Evolutionary conservation across 1,139 yeast species (phyloP), one percentile per base, ranked within the genome.

Genomic region (Yamadazyma diospyri): DNA sequence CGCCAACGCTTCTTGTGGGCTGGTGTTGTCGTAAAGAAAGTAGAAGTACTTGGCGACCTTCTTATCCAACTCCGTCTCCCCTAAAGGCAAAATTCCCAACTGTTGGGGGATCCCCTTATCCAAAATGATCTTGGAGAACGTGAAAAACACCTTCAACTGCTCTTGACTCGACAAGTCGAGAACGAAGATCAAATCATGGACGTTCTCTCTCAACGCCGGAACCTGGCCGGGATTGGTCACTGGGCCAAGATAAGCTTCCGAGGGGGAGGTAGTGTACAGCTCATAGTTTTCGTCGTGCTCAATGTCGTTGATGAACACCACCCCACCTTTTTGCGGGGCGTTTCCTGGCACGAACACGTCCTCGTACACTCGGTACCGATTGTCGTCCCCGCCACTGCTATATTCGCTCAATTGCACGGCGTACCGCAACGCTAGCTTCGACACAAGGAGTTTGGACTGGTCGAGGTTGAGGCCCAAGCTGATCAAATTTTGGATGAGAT

Each of bases 241-340:
- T 2, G 39, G 32, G 1, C 53, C 56, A 20, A 61, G 42, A 59
- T 59, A 59, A 50, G 78, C 39, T 29, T 61, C 69, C 4, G 56
- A 43, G 17, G 78, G 57, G 38, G 78, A 67, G 1, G 56, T 40
- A 0, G 75, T 51, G 50, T 76, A 72, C 4, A 59, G 53, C 2
- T 54, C 48, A 52, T 85, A 89, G 24, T 61, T 64, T 0, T 53
- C 51, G 46, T 88, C 96, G 0, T 44, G 51, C 45, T 81, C 94
- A 9, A 92, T 59, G 55, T 92, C 82, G 48, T 89, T 94, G 45
- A 89, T 68, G 62, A 81, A 89, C 1, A 83, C 67, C 6, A 89
- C 73, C 0, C 77, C 75, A 11, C 65, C 62, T 13, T 53, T 50
- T 1, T 47, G 43, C 4, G 40, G 41, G 11, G 58, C 53, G 11